These are phyloP conservation scores for Oryza australiensis DNA, from an alignment of 176 grass and related monocot genomes.

Conservation along the genomic window DNA sequence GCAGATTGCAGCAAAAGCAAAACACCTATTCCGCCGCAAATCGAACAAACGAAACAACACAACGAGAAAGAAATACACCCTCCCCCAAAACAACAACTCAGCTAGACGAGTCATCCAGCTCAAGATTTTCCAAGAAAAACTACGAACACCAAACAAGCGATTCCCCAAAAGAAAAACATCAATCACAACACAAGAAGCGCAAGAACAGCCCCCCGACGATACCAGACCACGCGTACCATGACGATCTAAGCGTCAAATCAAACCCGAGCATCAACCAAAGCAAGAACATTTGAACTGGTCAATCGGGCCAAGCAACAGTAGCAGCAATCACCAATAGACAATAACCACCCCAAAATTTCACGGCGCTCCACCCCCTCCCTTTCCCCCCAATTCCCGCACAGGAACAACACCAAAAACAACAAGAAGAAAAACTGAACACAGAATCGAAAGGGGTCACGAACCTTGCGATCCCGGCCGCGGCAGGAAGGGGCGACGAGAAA, in stretches of 20 bases:
- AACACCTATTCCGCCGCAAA: neutral
- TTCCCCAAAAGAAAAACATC: neutral
- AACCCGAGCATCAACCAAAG: neutral
- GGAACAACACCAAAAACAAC: neutral
- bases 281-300: neutral
- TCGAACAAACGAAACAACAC: neutral
- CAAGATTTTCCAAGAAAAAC: neutral
- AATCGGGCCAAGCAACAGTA: neutral
- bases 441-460: constrained; percentile 11
- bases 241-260: constrained; percentile 1
- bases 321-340: neutral
- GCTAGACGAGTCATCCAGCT: neutral
- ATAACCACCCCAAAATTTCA: too few species aligned
- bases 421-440: neutral
- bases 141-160: neutral
- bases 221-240: neutral
- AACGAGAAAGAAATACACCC: neutral
- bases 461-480: constrained; percentile 5
- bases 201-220: neutral
- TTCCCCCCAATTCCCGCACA: neutral
- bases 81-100: neutral
- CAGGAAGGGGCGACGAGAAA: neutral
- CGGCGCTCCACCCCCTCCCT: neutral
- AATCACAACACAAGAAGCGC: neutral
- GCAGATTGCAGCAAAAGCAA: neutral